Conservation (phyloP, 441 rosid species). For the Corymbia citriodora region DNA sequence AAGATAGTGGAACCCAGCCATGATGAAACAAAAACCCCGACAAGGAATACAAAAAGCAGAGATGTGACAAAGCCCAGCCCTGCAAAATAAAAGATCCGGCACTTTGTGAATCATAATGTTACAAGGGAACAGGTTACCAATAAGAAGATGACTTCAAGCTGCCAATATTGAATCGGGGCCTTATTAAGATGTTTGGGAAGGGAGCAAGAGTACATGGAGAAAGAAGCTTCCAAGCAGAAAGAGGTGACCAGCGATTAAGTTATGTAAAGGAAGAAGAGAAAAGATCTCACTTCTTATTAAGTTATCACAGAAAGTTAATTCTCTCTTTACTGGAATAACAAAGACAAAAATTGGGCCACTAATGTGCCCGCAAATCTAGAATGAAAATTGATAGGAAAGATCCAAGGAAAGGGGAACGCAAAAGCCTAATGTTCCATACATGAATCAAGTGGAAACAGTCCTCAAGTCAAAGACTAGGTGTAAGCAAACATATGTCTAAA, state of each 20-base stretch:
- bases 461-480: neutral
- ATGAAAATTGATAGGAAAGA: neutral
- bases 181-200: neutral
- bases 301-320: neutral
- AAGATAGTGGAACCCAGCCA: constrained; percentile 89
- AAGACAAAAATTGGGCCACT: neutral
- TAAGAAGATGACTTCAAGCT: neutral
- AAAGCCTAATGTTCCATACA: neutral
- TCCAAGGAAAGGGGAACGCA: neutral
- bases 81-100: constrained; percentile 25
- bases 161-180: too few relatives aligned
- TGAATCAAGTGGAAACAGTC: neutral
- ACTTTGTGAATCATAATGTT: neutral
- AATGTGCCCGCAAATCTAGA: neutral
- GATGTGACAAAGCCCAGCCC: constrained; percentile 97
- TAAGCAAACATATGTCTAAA: neutral
- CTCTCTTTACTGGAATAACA: neutral
- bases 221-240: neutral
- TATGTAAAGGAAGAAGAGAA: neutral
- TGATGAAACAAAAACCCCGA: constrained; percentile 92
- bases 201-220: neutral
- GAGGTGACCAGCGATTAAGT: neutral
- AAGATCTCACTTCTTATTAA: neutral
- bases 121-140: neutral
- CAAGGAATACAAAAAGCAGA: constrained; percentile 71